phyloP scores from a whole-genome alignment of 2,329 filamentous ascomycete genomes.

The Myriosclerotinia scirpicola region DNA sequence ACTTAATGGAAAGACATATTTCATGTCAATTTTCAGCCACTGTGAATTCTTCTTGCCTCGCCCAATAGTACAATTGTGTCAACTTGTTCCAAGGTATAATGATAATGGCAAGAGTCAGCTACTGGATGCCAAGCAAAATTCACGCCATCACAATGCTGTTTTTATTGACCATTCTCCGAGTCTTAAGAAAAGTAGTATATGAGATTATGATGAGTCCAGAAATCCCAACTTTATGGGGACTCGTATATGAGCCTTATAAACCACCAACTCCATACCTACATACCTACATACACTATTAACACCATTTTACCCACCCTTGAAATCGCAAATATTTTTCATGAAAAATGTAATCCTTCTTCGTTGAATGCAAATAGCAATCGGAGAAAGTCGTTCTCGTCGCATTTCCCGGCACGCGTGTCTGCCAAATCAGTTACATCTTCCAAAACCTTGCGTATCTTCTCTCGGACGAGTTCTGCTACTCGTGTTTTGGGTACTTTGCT shows the following conservation, averaged over 20 bases:
- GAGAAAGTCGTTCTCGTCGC: slow-evolving; percentile 91
- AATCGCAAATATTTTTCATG: slow-evolving; percentile 29
- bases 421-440: slow-evolving; percentile 77
- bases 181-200: neutral
- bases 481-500: slow-evolving; percentile 75
- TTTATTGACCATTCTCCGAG: neutral
- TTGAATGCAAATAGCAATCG: slow-evolving; percentile 80
- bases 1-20: neutral
- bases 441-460: slow-evolving; percentile 83
- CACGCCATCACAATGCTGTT: neutral
- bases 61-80: neutral
- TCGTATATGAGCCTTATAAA: neutral
- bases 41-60: neutral
- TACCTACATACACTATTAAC: slow-evolving; percentile 7
- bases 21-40: neutral
- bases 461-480: slow-evolving; percentile 76
- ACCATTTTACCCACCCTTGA: slow-evolving; percentile 26
- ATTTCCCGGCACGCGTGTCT: slow-evolving; percentile 79
- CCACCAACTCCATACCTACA: slow-evolving; percentile 33
- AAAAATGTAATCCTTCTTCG: slow-evolving; percentile 87
- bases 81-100: neutral
- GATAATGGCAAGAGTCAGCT: neutral
- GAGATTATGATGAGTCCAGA: neutral
- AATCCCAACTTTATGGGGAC: slow-evolving; percentile 5
- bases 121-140: neutral